Percentiles rank a stretch among this genome's conserved stretches.
phyloP scores from a whole-genome alignment of 371 early-diverging fungal species.

The Apophysomyces sp. region DNA sequence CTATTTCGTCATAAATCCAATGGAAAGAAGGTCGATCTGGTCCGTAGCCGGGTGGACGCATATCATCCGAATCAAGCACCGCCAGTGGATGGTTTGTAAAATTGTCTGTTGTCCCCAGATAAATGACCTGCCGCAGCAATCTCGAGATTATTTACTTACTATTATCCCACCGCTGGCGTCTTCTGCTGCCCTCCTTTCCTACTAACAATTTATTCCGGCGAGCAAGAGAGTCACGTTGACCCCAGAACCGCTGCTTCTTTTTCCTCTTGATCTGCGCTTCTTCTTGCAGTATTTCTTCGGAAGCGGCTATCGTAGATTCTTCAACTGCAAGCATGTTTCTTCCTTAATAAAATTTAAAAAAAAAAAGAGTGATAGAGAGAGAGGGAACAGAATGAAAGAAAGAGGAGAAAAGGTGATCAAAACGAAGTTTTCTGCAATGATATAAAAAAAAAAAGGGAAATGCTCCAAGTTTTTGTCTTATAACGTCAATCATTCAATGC shows the following conservation, averaged over 20 bases:
- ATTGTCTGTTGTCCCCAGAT: background rate
- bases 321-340: background rate
- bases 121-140: background rate
- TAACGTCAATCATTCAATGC: no score
- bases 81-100: conserved; percentile 2
- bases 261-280: background rate
- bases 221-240: conserved; percentile 12
- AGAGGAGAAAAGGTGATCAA: no score
- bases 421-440: no score
- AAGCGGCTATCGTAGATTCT: background rate
- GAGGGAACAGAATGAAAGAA: no score
- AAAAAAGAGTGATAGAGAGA: no score
- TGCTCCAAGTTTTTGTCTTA: no score
- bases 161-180: conserved; percentile 1
- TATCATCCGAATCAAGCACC: background rate
- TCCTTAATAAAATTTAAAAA: no score
- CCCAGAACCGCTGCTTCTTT: conserved; percentile 9
- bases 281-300: background rate
- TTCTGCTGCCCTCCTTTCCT: background rate
- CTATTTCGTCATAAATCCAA: background rate
- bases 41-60: conserved; percentile 5
- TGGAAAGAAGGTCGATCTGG: background rate
- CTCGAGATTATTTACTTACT: background rate
- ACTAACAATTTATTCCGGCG: conserved; percentile 8
- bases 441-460: no score